Evolutionary conservation across 2,329 filamentous ascomycete species (phyloP).

Genomic region (Fusarium sp.): DNA sequence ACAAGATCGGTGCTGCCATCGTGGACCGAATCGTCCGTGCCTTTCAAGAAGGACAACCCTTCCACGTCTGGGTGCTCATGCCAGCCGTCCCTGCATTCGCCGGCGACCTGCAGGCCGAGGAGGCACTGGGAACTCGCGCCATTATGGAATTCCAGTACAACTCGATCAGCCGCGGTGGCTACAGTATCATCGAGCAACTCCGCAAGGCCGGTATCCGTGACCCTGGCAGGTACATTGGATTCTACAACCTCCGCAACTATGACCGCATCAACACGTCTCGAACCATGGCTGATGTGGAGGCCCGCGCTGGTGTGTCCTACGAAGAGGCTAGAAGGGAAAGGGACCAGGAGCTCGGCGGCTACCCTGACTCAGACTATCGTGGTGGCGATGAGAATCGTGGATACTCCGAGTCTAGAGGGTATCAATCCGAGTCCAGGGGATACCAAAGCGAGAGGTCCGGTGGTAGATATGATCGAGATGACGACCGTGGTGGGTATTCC

Average conservation of each 20-base stretch:
- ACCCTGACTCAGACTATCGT: slow-evolving; percentile 49
- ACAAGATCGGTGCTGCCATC: slow-evolving; percentile 83
- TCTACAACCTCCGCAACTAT: slow-evolving; percentile 88
- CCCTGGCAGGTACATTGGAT: slow-evolving; percentile 79
- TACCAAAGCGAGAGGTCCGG: slow-evolving; percentile 22
- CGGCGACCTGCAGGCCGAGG: slow-evolving; percentile 80
- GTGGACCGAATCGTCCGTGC: slow-evolving; percentile 82
- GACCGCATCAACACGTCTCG: slow-evolving; percentile 81
- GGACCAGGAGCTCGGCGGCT: slow-evolving; percentile 68
- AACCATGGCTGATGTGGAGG: slow-evolving; percentile 71
- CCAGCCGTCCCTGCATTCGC: slow-evolving; percentile 86
- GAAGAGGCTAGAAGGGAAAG: slow-evolving; percentile 73
- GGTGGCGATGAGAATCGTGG: slow-evolving; percentile 19
- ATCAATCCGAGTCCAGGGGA: slow-evolving; percentile 8
- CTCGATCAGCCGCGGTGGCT: slow-evolving; percentile 80
- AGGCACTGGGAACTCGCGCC: slow-evolving; percentile 79
- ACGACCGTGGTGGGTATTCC: background rate
- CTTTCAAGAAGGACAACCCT: slow-evolving; percentile 72
- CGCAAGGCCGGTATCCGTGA: slow-evolving; percentile 75
- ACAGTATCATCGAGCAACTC: slow-evolving; percentile 82
- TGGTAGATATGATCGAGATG: slow-evolving; percentile 11
- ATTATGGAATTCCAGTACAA: slow-evolving; percentile 92
- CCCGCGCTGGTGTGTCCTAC: slow-evolving; percentile 74
- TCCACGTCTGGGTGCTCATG: slow-evolving; percentile 82
- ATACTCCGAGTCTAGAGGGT: slow-evolving; percentile 4